Conservation (phyloP, 345 rosid genomes). For the Balakata baccata region DNA sequence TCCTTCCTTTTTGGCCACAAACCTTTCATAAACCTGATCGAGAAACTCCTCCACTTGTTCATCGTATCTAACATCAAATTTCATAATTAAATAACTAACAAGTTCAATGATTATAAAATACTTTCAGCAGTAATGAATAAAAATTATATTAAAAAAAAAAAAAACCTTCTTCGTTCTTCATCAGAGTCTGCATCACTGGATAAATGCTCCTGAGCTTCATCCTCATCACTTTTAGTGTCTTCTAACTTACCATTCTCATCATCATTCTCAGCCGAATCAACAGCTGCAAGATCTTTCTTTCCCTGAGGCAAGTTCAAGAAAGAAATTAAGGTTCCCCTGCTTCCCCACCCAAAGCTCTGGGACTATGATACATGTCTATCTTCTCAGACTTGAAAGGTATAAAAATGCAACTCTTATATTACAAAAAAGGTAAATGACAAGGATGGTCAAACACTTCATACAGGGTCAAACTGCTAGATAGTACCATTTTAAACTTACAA, state of each 20-base stretch:
- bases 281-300: slow-evolving; percentile 75
- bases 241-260: slow-evolving; percentile 36
- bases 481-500: background rate
- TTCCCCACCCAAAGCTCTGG: background rate
- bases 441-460: background rate
- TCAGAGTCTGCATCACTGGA: slow-evolving; percentile 75
- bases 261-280: slow-evolving; percentile 57
- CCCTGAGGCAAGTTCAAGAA: slow-evolving; percentile 45
- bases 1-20: slow-evolving; percentile 61
- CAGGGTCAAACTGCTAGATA: background rate
- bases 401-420: background rate
- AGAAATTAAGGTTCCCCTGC: background rate
- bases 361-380: background rate
- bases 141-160: slow-evolving; percentile 5
- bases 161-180: slow-evolving; percentile 67
- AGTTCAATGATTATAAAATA: slow-evolving; percentile 8
- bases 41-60: slow-evolving; percentile 70
- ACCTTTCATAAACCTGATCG: slow-evolving; percentile 73
- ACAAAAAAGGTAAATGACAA: background rate
- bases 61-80: slow-evolving; percentile 55
- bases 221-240: slow-evolving; percentile 59
- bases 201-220: slow-evolving; percentile 39
- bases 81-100: background rate
- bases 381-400: background rate
- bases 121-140: background rate